A percentile compares a stretch with the other conserved stretches of the same genome.
Evolutionary conservation across 1,284 basidiomycete species (phyloP).

Genomic region (Sparassis latifolia): DNA sequence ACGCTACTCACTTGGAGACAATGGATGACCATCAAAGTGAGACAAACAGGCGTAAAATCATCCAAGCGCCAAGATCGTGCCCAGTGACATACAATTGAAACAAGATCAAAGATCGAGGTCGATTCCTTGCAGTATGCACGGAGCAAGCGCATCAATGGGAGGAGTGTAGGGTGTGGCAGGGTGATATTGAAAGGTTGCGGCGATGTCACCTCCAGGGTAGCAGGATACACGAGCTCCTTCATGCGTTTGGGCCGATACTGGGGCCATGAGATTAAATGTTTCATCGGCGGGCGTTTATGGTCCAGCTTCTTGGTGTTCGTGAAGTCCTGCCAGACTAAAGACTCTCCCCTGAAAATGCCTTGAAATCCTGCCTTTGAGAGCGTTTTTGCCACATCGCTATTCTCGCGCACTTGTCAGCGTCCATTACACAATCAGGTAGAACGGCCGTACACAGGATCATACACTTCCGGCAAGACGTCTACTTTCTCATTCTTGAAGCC

Average conservation of each 20-base stretch:
- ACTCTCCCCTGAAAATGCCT: neutral
- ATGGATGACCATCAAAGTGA: conserved; percentile 5
- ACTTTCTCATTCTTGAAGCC: no score
- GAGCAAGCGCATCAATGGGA: conserved; percentile 3
- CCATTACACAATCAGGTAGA: neutral
- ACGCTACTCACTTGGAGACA: conserved; percentile 6
- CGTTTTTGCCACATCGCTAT: neutral
- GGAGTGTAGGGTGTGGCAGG: conserved; percentile 4
- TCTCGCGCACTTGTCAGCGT: neutral
- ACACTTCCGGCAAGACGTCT: neutral
- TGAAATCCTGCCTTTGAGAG: neutral
- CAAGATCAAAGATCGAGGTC: neutral
- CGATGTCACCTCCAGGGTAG: neutral
- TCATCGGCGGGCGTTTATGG: neutral
- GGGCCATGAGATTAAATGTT: neutral
- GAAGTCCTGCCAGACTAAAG: neutral
- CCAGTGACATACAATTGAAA: conserved; percentile 2
- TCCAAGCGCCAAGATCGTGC: conserved; percentile 2
- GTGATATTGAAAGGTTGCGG: conserved; percentile 1
- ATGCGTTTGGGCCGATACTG: neutral
- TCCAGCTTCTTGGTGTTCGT: neutral
- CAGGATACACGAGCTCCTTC: neutral
- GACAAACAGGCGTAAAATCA: conserved; percentile 2
- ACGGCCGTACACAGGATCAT: neutral
- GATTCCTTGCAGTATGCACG: neutral